phyloP scores from a whole-genome alignment of 2,329 filamentous ascomycete genomes.

The Colletotrichum gigasporum region DNA sequence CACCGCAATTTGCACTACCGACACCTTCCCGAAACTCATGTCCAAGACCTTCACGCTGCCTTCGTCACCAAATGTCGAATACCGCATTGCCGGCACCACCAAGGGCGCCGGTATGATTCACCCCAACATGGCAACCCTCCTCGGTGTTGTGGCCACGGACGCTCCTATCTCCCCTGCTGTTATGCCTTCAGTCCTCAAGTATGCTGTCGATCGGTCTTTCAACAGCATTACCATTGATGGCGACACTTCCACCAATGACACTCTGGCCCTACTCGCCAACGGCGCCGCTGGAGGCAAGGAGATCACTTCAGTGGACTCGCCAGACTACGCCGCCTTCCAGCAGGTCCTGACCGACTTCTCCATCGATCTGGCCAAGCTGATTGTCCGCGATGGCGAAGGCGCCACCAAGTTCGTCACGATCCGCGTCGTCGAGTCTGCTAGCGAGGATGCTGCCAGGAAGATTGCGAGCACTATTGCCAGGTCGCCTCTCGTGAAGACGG shows the following conservation, averaged over 20 bases:
- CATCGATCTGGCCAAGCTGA: conserved; percentile 86
- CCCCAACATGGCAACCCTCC: conserved; percentile 96
- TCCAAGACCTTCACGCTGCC: conserved; percentile 87
- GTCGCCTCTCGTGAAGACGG: conserved; percentile 95
- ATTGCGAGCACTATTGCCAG: conserved; percentile 90
- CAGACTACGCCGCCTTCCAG: conserved; percentile 77
- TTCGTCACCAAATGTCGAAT: conserved; percentile 78
- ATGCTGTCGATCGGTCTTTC: conserved; percentile 85
- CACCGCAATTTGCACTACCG: conserved; percentile 95
- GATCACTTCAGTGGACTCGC: conserved; percentile 61
- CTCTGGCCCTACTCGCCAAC: conserved; percentile 92
- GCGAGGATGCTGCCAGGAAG: conserved; percentile 76
- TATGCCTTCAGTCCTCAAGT: conserved; percentile 75
- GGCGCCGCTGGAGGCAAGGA: conserved; percentile 82
- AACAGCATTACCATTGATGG: conserved; percentile 98
- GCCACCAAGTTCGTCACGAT: conserved; percentile 99
- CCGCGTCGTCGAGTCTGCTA: conserved; percentile 77
- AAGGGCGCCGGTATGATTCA: conserved; percentile 99
- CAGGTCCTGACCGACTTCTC: conserved; percentile 80
- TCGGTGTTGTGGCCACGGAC: conserved; percentile 92
- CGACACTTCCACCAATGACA: conserved; percentile 98
- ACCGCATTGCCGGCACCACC: conserved; percentile 91
- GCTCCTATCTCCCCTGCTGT: conserved; percentile 77
- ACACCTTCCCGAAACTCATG: conserved; percentile 96
- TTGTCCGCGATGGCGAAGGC: conserved; percentile 95